Base-by-base conservation (phyloP, 768 basidiomycete genomes). In the Tylopilus vinaceipallidus region DNA sequence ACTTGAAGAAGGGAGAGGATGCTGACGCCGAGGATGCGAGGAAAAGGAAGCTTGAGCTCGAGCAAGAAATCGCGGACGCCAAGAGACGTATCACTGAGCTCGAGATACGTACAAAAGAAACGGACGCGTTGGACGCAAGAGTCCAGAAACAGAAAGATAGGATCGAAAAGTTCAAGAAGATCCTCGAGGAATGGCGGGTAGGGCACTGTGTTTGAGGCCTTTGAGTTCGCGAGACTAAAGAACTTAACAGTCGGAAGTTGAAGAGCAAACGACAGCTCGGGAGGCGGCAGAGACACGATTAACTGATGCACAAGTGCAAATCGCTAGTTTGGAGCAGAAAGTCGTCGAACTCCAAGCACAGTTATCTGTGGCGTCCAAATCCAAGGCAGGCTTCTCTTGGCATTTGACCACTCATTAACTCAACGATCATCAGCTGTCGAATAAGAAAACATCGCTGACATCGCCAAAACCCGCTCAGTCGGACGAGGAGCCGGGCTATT, bases 1-100 rank as follows among this genome's bases (percentile, higher is more conserved):
- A 65, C 23, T 65, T 88, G 16, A 88, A 89, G 58, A 81, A 71
- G 23, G 82, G 80, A 41, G 85, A 81, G 40, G 81, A 76, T 11
- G 77, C 72, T 16, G 82, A 86, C 27, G 71, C 76, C 9, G 86
- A 84, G 45, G 64, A 68, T 6, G 67, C 76, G 44, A 75, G 81
- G 35, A 83, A 81, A 60, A 70, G 73, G 47, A 77, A 78, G 10
- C 68, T 75, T 10, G 77, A 82, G 27, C 71, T 88, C 11, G 83
- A 89, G 49, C 66, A 77, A 3, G 69, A 79, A 47, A 69, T 82
- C 14, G 70, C 72, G 47, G 76, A 79, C 33, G 64, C 83, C 8
- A 73, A 76, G 55, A 52, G 48, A 16, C 65, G 58, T 22, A 53
- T 73, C 19, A 54, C 55, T 24, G 68, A 71, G 24, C 49, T 63